These are phyloP conservation scores for Penicillium pulvis DNA, from an alignment of 495 filamentous ascomycete genomes.

Conservation along the genomic window DNA sequence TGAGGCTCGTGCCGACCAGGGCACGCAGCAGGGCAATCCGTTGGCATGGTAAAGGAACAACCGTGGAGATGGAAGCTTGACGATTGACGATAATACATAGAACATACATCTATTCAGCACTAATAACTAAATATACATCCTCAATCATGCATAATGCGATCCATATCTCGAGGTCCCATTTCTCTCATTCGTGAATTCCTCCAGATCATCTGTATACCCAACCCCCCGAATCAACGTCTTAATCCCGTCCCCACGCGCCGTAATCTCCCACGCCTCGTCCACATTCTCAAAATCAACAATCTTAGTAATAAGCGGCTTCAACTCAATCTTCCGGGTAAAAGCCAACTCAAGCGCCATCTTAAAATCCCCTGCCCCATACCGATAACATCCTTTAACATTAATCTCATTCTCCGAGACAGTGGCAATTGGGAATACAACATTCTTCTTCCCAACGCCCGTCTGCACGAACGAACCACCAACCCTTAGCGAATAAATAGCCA, in stretches of 20 bases:
- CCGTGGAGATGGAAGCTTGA: background rate
- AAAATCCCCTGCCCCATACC: constrained; percentile 83
- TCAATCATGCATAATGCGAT: background rate
- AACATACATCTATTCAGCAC: background rate
- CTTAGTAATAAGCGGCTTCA: constrained; percentile 70
- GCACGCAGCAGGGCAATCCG: constrained; percentile 15
- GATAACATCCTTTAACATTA: constrained; percentile 75
- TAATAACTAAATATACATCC: constrained; percentile 4
- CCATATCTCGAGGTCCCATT: constrained; percentile 16
- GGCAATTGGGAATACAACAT: constrained; percentile 83
- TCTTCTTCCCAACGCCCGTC: constrained; percentile 76
- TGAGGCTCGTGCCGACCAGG: constrained; percentile 12
- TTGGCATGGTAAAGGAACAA: constrained; percentile 17
- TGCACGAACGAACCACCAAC: constrained; percentile 82
- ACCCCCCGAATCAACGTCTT: constrained; percentile 79
- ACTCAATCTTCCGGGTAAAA: constrained; percentile 59
- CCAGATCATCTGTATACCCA: constrained; percentile 8
- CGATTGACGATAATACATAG: background rate
- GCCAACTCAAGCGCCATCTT: constrained; percentile 73
- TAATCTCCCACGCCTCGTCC: constrained; percentile 75
- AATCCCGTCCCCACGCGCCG: constrained; percentile 75
- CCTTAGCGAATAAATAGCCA: constrained; percentile 67
- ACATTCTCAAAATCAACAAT: constrained; percentile 72
- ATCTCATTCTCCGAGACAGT: constrained; percentile 81
- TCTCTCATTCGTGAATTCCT: background rate